Conservation (phyloP, 225 moss, liverwort and hornwort genomes). For the Polytrichum commune region DNA sequence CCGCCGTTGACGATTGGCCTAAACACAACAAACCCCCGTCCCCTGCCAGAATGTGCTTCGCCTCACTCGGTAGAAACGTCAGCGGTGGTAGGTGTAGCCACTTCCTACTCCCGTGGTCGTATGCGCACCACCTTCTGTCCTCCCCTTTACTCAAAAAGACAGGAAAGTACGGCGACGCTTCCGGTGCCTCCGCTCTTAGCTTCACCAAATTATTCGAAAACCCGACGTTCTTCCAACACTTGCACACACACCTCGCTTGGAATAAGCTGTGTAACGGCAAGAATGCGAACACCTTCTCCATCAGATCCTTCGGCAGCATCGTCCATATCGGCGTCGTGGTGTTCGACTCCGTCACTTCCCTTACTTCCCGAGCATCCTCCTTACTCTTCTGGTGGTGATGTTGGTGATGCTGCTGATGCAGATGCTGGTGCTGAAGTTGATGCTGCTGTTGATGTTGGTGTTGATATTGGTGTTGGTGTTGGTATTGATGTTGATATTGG, state of each 20-base stretch:
- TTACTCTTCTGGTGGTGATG: slow-evolving; percentile 20
- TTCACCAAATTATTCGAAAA: slow-evolving; percentile 59
- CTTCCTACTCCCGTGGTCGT: slow-evolving; percentile 45
- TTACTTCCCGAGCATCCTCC: slow-evolving; percentile 13
- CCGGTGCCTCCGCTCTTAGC: slow-evolving; percentile 51
- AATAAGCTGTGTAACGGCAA: slow-evolving; percentile 55
- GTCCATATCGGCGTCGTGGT: slow-evolving; percentile 47
- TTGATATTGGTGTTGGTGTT: no score
- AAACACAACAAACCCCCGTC: slow-evolving; percentile 51
- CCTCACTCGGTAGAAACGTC: slow-evolving; percentile 53
- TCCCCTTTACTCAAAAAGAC: slow-evolving; percentile 49
- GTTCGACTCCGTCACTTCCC: slow-evolving; percentile 27
- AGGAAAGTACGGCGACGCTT: slow-evolving; percentile 46
- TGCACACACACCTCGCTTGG: slow-evolving; percentile 60
- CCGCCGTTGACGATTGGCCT: slow-evolving; percentile 36
- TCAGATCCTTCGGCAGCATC: slow-evolving; percentile 60
- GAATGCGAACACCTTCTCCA: slow-evolving; percentile 62
- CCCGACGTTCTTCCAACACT: slow-evolving; percentile 51
- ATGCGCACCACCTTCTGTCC: slow-evolving; percentile 63
- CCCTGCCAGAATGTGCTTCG: slow-evolving; percentile 47
- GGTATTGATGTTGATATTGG: no score
- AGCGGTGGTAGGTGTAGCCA: slow-evolving; percentile 62
- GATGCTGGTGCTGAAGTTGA: no score
- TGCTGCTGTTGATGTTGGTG: no score
- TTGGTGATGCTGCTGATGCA: not conserved